Conservation (phyloP, 2,329 filamentous ascomycete genomes). For the Waltergamsia citrina region DNA sequence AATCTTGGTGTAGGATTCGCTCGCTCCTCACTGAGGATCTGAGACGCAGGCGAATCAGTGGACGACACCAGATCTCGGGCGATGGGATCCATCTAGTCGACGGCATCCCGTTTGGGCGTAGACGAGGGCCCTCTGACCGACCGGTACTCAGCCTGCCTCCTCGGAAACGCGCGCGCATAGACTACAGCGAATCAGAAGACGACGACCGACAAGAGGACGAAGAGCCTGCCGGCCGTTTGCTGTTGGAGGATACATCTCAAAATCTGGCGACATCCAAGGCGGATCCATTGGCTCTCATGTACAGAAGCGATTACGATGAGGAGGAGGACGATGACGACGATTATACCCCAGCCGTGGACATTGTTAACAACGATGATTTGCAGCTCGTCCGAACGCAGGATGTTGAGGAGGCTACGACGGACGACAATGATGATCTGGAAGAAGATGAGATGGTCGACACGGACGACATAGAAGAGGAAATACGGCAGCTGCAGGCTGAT, state of each 20-base stretch:
- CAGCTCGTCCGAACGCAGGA: no score
- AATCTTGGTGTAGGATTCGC: constrained; percentile 55
- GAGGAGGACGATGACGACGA: constrained; percentile 7
- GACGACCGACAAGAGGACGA: constrained; percentile 17
- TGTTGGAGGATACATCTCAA: constrained; percentile 21
- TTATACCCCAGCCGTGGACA: neutral
- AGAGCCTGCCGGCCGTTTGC: constrained; percentile 12
- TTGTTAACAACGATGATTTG: neutral
- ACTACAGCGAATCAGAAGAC: constrained; percentile 24
- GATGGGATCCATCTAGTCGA: constrained; percentile 79
- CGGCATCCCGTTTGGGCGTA: constrained; percentile 72
- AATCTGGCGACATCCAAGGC: no score
- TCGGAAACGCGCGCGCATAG: constrained; percentile 54
- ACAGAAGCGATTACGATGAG: constrained; percentile 4
- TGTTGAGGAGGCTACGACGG: no score
- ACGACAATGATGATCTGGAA: constrained; percentile 6
- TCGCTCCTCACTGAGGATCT: constrained; percentile 68
- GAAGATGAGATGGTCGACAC: constrained; percentile 1
- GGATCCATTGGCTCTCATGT: no score
- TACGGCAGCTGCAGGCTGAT: constrained; percentile 31
- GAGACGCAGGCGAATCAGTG: constrained; percentile 60
- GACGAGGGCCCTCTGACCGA: constrained; percentile 49
- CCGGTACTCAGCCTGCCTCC: constrained; percentile 65
- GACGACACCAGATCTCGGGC: constrained; percentile 69
- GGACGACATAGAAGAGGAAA: constrained; percentile 23